Conservation (phyloP, 2,329 filamentous ascomycete species). For the Cercospora berteroae region DNA sequence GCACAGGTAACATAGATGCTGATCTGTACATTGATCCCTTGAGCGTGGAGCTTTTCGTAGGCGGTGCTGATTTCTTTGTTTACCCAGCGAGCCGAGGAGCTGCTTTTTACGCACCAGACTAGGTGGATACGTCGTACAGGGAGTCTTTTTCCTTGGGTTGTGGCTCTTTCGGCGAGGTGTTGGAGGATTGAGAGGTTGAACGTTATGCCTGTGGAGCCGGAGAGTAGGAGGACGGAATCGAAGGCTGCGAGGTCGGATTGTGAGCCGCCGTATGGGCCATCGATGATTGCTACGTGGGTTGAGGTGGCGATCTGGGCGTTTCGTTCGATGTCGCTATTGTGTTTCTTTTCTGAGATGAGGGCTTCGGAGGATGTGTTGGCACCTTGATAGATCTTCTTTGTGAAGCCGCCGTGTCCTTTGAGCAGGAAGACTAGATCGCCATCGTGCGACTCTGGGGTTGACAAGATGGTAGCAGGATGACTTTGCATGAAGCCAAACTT, state of each 20-base stretch:
- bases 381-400: constrained; percentile 28
- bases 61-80: constrained; percentile 25
- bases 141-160: constrained; percentile 18
- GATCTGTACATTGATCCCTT: constrained; percentile 26
- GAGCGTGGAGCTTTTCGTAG: constrained; percentile 19
- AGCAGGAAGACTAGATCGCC: constrained; percentile 34
- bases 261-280: constrained; percentile 30
- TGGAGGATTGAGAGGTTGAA: constrained; percentile 31
- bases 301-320: constrained; percentile 17
- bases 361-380: constrained; percentile 26
- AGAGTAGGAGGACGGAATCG: constrained; percentile 30
- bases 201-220: constrained; percentile 33
- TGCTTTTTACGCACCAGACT: constrained; percentile 32
- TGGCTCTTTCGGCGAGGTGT: constrained; percentile 29
- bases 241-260: constrained; percentile 31
- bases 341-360: constrained; percentile 20
- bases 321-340: constrained; percentile 14
- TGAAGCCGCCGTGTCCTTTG: constrained; percentile 33
- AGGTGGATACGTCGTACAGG: constrained; percentile 28
- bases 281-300: constrained; percentile 26
- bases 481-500: constrained; percentile 30
- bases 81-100: constrained; percentile 25
- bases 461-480: constrained; percentile 34
- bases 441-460: constrained; percentile 28
- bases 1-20: constrained; percentile 31